These are phyloP conservation scores for Pulicaria dysenterica DNA, from an alignment of 129 eudicot species.

Conservation along the genomic window DNA sequence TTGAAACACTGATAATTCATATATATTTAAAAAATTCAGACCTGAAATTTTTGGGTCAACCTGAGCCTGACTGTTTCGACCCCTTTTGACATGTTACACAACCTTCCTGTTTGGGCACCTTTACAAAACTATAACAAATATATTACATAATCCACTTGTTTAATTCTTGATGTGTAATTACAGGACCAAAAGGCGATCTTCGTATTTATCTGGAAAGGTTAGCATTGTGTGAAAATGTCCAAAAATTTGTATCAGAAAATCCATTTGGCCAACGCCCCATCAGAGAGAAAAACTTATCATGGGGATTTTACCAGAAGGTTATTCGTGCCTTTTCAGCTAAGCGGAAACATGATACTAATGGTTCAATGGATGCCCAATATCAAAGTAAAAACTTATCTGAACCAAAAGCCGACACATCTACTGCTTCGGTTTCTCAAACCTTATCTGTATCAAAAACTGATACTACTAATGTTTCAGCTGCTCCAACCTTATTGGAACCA, in stretches of 20 bases:
- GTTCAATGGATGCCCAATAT: neutral
- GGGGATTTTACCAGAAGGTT: slow-evolving; percentile 63
- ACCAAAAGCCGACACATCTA: neutral
- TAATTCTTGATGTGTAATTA: slow-evolving; percentile 29
- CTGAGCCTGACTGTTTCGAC: neutral
- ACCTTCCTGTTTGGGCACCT: neutral
- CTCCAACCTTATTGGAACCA: slow-evolving; percentile 1
- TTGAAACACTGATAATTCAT: neutral
- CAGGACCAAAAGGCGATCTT: slow-evolving; percentile 76
- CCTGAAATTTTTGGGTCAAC: neutral
- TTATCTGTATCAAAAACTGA: neutral
- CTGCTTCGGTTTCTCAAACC: neutral
- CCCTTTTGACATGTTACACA: neutral
- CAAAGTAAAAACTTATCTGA: slow-evolving; percentile 20
- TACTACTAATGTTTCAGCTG: neutral
- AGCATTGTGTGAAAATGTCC: slow-evolving; percentile 65
- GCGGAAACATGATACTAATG: slow-evolving; percentile 22
- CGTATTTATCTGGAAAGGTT: slow-evolving; percentile 67
- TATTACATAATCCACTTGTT: slow-evolving; percentile 1
- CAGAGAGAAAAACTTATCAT: slow-evolving; percentile 50
- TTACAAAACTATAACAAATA: neutral
- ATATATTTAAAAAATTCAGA: neutral
- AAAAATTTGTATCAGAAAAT: slow-evolving; percentile 60
- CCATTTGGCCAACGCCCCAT: slow-evolving; percentile 80
- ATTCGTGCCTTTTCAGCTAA: slow-evolving; percentile 35